These are phyloP conservation scores for Boletellus emodensis DNA, from an alignment of 768 basidiomycete species.

Conservation along the genomic window DNA sequence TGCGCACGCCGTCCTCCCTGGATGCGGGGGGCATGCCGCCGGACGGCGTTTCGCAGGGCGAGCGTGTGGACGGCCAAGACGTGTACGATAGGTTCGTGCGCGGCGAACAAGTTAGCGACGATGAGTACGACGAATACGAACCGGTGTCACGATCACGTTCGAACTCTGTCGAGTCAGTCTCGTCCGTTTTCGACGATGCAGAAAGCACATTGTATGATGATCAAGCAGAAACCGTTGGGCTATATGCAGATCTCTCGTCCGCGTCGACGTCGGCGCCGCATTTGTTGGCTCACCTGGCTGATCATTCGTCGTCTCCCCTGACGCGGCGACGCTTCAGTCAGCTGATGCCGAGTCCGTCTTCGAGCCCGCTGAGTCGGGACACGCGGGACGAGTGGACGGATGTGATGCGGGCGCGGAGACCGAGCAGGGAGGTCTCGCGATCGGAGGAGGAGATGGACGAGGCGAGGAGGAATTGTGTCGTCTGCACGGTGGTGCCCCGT, in stretches of 20 bases:
- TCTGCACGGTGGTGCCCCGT: slow-evolving; percentile 64
- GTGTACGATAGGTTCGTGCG: slow-evolving; percentile 56
- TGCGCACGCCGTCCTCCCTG: background rate
- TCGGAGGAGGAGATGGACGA: slow-evolving; percentile 25
- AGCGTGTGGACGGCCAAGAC: slow-evolving; percentile 32
- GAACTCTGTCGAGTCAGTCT: slow-evolving; percentile 17
- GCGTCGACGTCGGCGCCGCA: slow-evolving; percentile 38
- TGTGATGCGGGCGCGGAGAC: slow-evolving; percentile 27
- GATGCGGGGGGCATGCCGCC: slow-evolving; percentile 5
- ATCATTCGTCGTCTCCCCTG: slow-evolving; percentile 41
- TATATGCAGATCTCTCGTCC: slow-evolving; percentile 55
- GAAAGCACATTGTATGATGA: slow-evolving; percentile 29
- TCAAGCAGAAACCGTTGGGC: slow-evolving; percentile 40
- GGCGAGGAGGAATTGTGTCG: slow-evolving; percentile 51
- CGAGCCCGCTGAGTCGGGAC: slow-evolving; percentile 4
- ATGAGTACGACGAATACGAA: slow-evolving; percentile 42
- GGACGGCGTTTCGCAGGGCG: slow-evolving; percentile 7
- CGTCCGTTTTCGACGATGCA: slow-evolving; percentile 26
- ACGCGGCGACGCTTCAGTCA: slow-evolving; percentile 45
- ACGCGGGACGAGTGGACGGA: slow-evolving; percentile 26
- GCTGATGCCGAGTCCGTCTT: slow-evolving; percentile 29
- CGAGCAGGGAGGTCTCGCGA: slow-evolving; percentile 15
- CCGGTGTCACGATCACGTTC: slow-evolving; percentile 22
- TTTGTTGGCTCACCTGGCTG: slow-evolving; percentile 53
- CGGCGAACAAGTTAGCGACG: slow-evolving; percentile 53